Base-by-base conservation (phyloP, 441 rosid species). In the Isatis lusitanica region DNA sequence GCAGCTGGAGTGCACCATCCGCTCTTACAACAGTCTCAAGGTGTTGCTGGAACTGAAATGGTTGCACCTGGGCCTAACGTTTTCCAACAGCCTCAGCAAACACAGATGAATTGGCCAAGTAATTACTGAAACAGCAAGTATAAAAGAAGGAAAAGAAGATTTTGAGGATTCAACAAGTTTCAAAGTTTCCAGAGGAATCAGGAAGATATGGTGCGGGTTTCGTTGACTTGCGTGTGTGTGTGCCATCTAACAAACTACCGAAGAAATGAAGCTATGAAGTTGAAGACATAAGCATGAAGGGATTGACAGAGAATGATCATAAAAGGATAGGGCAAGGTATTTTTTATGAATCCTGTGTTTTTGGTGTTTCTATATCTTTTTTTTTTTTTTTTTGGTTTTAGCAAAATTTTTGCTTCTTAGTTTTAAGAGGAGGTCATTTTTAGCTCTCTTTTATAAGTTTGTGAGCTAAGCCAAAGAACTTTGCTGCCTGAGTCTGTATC, bases 21-120 rank as follows among this genome's bases (percentile, higher is more conserved):
- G 18, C 94, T 85, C 68, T 79, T 88, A 47, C 97, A 90, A 73
- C 97, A 92, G 83, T 85, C 97, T 70, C 97, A 86, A 76, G 81
- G 87, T 24, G 79, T 87, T 85, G 82, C 87, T 70, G 94, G 96
- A 74, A 83, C 82, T 53, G 96, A 94, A 75, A 86, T 92, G 87
- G 92, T 73, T 61, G 91, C 93, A 71, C 88, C 95, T 42, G 82
- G 87, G 24, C 87, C 91, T 65, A 86, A 72, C 73, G 89, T 89
- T 77, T 94, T 87, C 76, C 98, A 90, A 87, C 98, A 90, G 79
- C 86, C 96, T 51, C 98, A 92, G 85, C 98, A 91, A 79, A 85
- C 89, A 78, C 98, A 89, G 74, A 82, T 88, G 75, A 89, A 89
- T 74, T 94, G 98, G 98, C 97, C 97, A 17, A 83, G 89, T 78